Base-by-base conservation (phyloP, 164 flowering plant genomes). In the Magnolia sinica region DNA sequence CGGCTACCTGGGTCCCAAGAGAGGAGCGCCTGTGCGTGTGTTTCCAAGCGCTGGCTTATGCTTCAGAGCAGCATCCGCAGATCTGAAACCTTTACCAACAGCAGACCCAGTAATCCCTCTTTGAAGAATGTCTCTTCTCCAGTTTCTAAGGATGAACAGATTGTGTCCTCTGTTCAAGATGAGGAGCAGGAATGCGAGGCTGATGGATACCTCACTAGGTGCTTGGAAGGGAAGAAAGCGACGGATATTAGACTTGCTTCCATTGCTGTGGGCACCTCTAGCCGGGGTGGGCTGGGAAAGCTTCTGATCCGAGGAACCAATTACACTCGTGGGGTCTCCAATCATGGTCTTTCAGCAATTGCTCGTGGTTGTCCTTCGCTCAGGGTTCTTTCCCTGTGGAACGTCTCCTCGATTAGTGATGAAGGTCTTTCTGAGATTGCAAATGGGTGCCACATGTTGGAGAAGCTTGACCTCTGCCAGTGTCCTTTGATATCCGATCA, bases 31-130 rank as follows among this genome's bases (percentile, higher is more conserved):
- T 85, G 88, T 65, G 95, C 96, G 24, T 86, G 86, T 77, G 98
- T 93, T 71, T 93, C 98, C 70, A 91, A 91, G 86, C 88, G 78
- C 1, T 93, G 98, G 98, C 91, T 93, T 64, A 80, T 76, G 76
- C 81, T 92, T 7, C 73, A 89, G 80, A 85, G 87, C 82, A 86
- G 83, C 68, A 86, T 91, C 70, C 83, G 84, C 4, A 81, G 73
- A 77, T 68, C 85, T 70, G 94, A 92, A 59, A 61, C 85, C 19
- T 85, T 81, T 78, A 20, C 71, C 63, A 37, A 37, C 45, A 76
- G 72, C 77, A 66, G 63, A 70, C 58, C 37, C 24, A 64, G 29
- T 7, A 8, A 8, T 29, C 23, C 49, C 14, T 73, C 73, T 31
- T 13, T 74, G 73, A 70, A 74, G 29, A 31, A 37, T 16, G 77